Evolutionary conservation across 768 basidiomycete species (phyloP).

Genomic region (Trametes cubensis): DNA sequence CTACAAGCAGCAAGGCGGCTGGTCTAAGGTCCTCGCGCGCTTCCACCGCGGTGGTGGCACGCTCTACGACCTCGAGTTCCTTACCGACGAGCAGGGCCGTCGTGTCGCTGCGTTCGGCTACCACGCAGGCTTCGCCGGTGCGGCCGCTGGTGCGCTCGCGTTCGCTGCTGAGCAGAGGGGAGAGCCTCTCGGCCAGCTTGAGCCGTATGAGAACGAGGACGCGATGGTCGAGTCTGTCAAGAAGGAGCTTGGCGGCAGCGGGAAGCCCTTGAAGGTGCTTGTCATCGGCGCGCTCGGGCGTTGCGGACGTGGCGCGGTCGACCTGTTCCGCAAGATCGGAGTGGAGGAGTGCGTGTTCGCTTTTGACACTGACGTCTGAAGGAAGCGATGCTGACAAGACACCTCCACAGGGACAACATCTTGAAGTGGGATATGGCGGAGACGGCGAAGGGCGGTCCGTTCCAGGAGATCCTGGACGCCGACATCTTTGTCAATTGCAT

Average conservation of each 20-base stretch:
- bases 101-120: constrained; percentile 98
- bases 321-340: constrained; percentile 95
- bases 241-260: constrained; percentile 62
- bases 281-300: constrained; percentile 96
- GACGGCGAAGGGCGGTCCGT: constrained; percentile 96
- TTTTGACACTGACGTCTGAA: constrained; percentile 9
- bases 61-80: constrained; percentile 95
- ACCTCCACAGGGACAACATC: constrained; percentile 74
- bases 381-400: not conserved
- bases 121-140: constrained; percentile 98
- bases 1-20: constrained; percentile 94
- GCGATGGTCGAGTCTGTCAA: constrained; percentile 83
- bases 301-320: constrained; percentile 93
- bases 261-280: constrained; percentile 78
- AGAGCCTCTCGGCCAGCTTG: constrained; percentile 62
- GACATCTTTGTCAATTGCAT: constrained; percentile 99
- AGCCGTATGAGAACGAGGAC: constrained; percentile 81
- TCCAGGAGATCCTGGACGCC: constrained; percentile 91
- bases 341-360: constrained; percentile 74
- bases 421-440: constrained; percentile 98
- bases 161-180: constrained; percentile 67
- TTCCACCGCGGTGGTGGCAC: constrained; percentile 84
- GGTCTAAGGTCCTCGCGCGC: constrained; percentile 82
- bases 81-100: constrained; percentile 79
- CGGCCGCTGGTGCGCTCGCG: constrained; percentile 87